Base-by-base conservation (phyloP, 129 eudicot genomes). In the Ambrosia trifida region DNA sequence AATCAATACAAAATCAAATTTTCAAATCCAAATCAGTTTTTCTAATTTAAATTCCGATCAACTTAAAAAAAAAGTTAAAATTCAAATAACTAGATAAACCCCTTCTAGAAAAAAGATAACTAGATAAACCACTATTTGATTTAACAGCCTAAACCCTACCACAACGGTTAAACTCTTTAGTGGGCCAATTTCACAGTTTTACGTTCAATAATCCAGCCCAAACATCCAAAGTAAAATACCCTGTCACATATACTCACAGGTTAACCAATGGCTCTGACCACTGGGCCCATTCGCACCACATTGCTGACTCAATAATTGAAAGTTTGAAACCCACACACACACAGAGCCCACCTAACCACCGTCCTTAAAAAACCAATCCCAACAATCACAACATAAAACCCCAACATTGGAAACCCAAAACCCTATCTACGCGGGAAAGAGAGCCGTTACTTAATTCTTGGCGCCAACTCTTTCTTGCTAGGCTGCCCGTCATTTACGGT, bases 401-500 rank as follows among this genome's bases (percentile, higher is more conserved):
- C 10, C 20, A 30, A 3, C 65, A 65, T 59, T 59, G 65, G 65
- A 46, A 73, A 68, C 44, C 11, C 41, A 20, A 49, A 70, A 74
- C 17, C 12, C 5, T 14, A 6, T 4, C 2, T 30, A 30, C 81
- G 95, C 87, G 89, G 89, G 89, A 84, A 79, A n/a, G 32, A 71
- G 83, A 84, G 85, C 85, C 87, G 94, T 82, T 82, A 24, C 73
- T 14, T 1, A 78, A 70, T 69, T 12, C 40, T 70, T 70, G 63
- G 65, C 76, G 66, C 72, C 59, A 72, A 75, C 40, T 14, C 43
- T 56, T 44, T 73, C 40, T 40, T 66, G 68, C 72, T 71, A 45
- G 14, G 35, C 83, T 81, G 86, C 84, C 88, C 88, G 61, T 8
- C 12, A 57, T 64, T 72, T 20, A 64, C 89, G 86, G 88, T 77